These are phyloP conservation scores for Apiospora aurea DNA, from an alignment of 2,329 filamentous ascomycete species.

Conservation along the genomic window DNA sequence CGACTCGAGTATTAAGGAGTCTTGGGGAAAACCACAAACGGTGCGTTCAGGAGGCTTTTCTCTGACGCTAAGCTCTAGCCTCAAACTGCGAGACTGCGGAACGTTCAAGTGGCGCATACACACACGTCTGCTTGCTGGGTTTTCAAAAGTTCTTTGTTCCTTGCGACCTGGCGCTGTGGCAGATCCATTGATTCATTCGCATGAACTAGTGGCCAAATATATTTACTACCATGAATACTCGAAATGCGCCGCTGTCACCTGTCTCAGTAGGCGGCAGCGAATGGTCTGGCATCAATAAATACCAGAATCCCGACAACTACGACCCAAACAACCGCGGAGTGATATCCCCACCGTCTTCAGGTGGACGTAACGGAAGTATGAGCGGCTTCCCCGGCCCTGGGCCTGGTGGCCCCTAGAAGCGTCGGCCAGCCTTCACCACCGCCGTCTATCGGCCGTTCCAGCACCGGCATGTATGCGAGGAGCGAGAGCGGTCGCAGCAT, in stretches of 20 bases:
- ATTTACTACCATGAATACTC: slow-evolving; percentile 68
- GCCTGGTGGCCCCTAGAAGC: slow-evolving; percentile 61
- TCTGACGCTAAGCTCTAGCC: not conserved
- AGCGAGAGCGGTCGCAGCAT: slow-evolving; percentile 69
- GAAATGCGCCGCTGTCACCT: slow-evolving; percentile 80
- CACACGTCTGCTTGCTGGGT: not conserved
- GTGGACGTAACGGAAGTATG: slow-evolving; percentile 66
- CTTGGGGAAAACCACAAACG: not conserved
- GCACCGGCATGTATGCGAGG: slow-evolving; percentile 75
- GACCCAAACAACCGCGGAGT: slow-evolving; percentile 62
- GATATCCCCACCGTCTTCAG: slow-evolving; percentile 74
- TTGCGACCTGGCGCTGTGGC: slow-evolving; percentile 5
- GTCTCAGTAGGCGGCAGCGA: slow-evolving; percentile 85
- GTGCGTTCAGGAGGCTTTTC: slow-evolving; percentile 4
- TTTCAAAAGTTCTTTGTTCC: slow-evolving; percentile 10
- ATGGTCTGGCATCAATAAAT: slow-evolving; percentile 76
- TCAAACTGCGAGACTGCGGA: not conserved
- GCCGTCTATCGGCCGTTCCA: slow-evolving; percentile 85
- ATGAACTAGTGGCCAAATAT: slow-evolving; percentile 14
- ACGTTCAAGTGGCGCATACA: not conserved
- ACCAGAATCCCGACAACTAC: slow-evolving; percentile 63
- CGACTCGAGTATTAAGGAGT: not conserved
- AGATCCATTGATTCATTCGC: slow-evolving; percentile 1
- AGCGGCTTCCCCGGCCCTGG: slow-evolving; percentile 55
- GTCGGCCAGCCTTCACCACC: slow-evolving; percentile 80